Evolutionary conservation across 2,329 filamentous ascomycete genomes (phyloP), one percentile per base, ranked within the genome.

Genomic region (Chrysosporium queenslandicum): DNA sequence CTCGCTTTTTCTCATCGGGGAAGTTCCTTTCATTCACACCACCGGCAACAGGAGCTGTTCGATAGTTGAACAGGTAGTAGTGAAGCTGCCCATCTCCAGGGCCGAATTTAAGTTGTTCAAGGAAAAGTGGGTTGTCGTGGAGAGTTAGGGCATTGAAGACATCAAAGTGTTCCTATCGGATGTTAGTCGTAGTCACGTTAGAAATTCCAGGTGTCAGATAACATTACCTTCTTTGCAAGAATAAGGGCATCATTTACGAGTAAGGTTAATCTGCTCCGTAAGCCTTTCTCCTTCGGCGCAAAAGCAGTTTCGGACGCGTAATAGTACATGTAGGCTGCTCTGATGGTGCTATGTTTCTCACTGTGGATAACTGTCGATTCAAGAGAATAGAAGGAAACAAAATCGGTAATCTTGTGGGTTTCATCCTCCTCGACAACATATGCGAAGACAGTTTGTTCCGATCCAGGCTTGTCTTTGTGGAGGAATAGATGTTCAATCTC

Each of bases 61-160:
- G 82, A 75, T 96, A 98, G 72, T 98, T 98, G 78, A 94, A 98
- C 29, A 98, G 76, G 69, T 98, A 98, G 72, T 90, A 98, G 70
- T 98, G 89, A 61, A 98, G 76, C 68, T 92, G 88, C 43, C 92
- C 92, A 67, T 98, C 92, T 29, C 92, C 92, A 4, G 86, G 83
- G 41, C 91, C 92, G 63, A 96, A 98, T 69, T 94, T 94, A 65
- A 96, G 87, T 60, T 96, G 79, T 65, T 91, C 84, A 4, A 98
- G 77, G 78, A 98, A 97, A 18, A 97, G 77, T 0, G 82, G 85
- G 68, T 98, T 98, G 69, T 98, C 91, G 71, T 95, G 84, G 36
- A 96, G 77, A 0, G 90, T 94, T 52, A 98, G 77, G 0, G 89
- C 91, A 64, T 98, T 98, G 76, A 97, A 94, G 54, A 98, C 92